A percentile compares a stretch with the other conserved stretches of the same genome.
Evolutionary conservation across 2,329 filamentous ascomycete genomes (phyloP).

Genomic region (Exophiala mesophila): DNA sequence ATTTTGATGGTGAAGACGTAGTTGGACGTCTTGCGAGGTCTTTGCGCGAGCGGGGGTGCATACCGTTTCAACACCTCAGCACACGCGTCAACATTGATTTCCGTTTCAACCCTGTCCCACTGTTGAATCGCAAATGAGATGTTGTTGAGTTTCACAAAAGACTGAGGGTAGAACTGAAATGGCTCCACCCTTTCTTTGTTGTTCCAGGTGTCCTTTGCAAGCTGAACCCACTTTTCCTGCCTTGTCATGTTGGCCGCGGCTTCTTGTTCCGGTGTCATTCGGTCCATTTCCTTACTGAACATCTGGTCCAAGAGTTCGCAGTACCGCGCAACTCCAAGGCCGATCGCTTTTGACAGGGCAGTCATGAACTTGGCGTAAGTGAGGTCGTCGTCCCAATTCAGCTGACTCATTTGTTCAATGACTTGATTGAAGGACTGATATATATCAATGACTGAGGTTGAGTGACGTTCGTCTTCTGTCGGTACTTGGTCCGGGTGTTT

Average conservation of each 20-base stretch:
- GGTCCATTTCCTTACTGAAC: constrained; percentile 90
- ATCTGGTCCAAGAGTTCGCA: constrained; percentile 84
- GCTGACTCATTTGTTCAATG: constrained; percentile 75
- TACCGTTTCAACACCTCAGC: constrained; percentile 73
- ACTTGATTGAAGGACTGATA: constrained; percentile 92
- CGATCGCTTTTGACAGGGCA: constrained; percentile 76
- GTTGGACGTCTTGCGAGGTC: constrained; percentile 67
- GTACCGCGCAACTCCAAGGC: constrained; percentile 76
- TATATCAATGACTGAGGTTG: constrained; percentile 85
- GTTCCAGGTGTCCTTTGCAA: constrained; percentile 89
- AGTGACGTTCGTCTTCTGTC: constrained; percentile 80
- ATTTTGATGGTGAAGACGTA: constrained; percentile 99
- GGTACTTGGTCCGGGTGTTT: constrained; percentile 59
- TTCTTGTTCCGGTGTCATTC: constrained; percentile 80
- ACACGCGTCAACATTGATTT: constrained; percentile 87
- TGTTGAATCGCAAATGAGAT: constrained; percentile 91
- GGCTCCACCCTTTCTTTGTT: constrained; percentile 91
- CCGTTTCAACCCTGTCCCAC: constrained; percentile 81
- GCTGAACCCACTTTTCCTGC: constrained; percentile 88
- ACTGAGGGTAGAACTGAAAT: constrained; percentile 81
- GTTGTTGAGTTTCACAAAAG: constrained; percentile 96
- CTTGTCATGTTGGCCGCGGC: constrained; percentile 70
- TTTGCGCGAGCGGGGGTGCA: constrained; percentile 65
- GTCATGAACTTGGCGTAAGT: constrained; percentile 98
- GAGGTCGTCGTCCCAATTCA: constrained; percentile 89